Evolutionary conservation across 2,329 filamentous ascomycete species (phyloP), one percentile per base, ranked within the genome.

Genomic region (Alternaria sp.): DNA sequence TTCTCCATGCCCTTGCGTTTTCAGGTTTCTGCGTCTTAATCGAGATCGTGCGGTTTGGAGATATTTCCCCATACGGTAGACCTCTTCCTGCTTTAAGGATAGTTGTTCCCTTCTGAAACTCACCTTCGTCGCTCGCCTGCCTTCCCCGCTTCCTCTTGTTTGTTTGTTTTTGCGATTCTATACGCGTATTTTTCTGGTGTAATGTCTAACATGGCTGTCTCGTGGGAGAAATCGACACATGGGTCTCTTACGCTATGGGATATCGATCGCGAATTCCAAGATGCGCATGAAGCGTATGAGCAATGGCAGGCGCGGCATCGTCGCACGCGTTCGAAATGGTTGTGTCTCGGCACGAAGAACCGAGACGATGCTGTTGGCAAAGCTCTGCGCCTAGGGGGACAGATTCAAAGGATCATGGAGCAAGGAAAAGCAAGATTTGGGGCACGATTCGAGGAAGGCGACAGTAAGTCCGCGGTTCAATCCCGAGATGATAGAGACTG

Each of bases 261-360:
- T 57, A 77, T 79, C 47, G 77, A 78, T 23, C 74, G 71, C 58
- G 75, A 78, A 47, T 78, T 79, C 50, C 74, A 76, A 46, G 74
- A 75, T 50, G 69, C 74, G 17, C 63, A 74, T 61, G 74, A 78
- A 26, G 69, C 74, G 12, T 79, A 79, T 61, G 70, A 74, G 59
- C 75, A 76, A 66, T 74, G 73, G 67, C 66, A 71, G 56, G 63
- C 69, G 10, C 68, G 69, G 19, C 62, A 69, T 32, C 66, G 61
- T 23, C 68, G 65, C 28, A 72, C 62, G 47, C 69, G 73, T 5
- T 62, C 73, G 7, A 49, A 57, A 15, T 79, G 74, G 77, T 63
- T 64, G 13, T 75, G 74, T 50, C 69, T 78, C 15, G 65, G 69
- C 5, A 32, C 57, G 17, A 72, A 69, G 45, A 71, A 61, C 25